Evolutionary conservation across 306 rosid genomes (phyloP).

Genomic region (Fragaria ananassa): DNA sequence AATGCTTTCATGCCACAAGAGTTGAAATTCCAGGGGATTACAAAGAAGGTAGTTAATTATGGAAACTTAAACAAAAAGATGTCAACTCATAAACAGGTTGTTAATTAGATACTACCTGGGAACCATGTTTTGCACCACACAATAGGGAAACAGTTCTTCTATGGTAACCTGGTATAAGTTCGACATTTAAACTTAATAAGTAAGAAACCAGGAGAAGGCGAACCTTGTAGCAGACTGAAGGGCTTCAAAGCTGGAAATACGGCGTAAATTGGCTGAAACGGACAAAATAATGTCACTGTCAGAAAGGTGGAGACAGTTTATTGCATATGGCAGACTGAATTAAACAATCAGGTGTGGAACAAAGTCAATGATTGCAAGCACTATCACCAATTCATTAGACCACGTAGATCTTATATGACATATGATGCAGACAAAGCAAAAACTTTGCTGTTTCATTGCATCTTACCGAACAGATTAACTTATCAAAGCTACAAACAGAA

Average conservation of each 20-base stretch:
- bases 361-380: not conserved
- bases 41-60: not conserved
- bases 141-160: not conserved
- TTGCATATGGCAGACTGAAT: slow-evolving; percentile 3
- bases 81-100: not conserved
- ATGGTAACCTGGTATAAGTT: not conserved
- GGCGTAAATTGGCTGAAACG: slow-evolving; percentile 73
- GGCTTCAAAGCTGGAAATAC: slow-evolving; percentile 80
- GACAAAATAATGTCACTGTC: slow-evolving; percentile 7
- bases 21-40: not conserved
- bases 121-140: not conserved
- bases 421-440: not conserved
- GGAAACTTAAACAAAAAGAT: not conserved
- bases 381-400: not conserved
- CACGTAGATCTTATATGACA: not conserved
- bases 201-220: slow-evolving; percentile 12
- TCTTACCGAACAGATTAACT: not conserved
- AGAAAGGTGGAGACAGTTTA: not conserved
- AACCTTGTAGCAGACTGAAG: slow-evolving; percentile 83
- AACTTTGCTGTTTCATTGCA: not conserved
- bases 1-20: not conserved
- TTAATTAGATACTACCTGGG: not conserved
- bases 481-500: not conserved
- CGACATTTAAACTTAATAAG: not conserved
- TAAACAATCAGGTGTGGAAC: not conserved